Conservation (phyloP, 1,284 basidiomycete species). For the Cutaneotrichosporon cutaneum region DNA sequence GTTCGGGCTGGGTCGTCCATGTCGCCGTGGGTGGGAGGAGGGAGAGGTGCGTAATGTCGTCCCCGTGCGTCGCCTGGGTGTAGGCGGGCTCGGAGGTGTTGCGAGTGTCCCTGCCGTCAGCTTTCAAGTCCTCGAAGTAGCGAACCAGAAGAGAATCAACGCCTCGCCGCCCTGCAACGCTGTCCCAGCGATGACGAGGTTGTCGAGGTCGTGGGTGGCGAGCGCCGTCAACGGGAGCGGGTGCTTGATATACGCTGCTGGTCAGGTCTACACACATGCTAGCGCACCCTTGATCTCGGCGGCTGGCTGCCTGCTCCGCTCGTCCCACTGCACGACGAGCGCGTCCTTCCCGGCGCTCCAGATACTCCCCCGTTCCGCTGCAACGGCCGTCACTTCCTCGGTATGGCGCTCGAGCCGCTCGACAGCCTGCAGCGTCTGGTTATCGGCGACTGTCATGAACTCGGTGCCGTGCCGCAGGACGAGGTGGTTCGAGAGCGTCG, state of each 20-base stretch:
- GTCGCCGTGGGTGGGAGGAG: slow-evolving; percentile 50
- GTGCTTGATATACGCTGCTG: slow-evolving; percentile 45
- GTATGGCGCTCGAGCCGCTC: slow-evolving; percentile 42
- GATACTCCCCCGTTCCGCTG: slow-evolving; percentile 34
- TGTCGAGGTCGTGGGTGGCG: slow-evolving; percentile 42
- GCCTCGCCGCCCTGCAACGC: slow-evolving; percentile 54
- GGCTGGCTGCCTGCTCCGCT: slow-evolving; percentile 40
- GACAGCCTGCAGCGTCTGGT: slow-evolving; percentile 44
- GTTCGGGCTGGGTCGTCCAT: slow-evolving; percentile 36
- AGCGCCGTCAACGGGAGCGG: slow-evolving; percentile 48
- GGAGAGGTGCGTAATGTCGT: slow-evolving; percentile 57
- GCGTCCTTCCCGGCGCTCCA: slow-evolving; percentile 50
- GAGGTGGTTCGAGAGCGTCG: slow-evolving; percentile 41
- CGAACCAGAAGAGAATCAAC: slow-evolving; percentile 52
- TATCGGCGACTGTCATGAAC: slow-evolving; percentile 46
- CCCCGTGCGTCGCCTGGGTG: slow-evolving; percentile 56
- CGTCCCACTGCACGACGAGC: slow-evolving; percentile 49
- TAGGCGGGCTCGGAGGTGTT: slow-evolving; percentile 48
- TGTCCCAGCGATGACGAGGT: slow-evolving; percentile 54
- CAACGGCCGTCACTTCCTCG: slow-evolving; percentile 36
- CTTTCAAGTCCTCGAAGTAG: slow-evolving; percentile 39
- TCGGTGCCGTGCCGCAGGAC: slow-evolving; percentile 48
- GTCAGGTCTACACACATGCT: slow-evolving; percentile 3
- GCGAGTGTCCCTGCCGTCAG: slow-evolving; percentile 53
- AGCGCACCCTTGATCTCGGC: slow-evolving; percentile 46